These are phyloP conservation scores for Tympanopsis confertula DNA, from an alignment of 2,329 filamentous ascomycete genomes.

Conservation along the genomic window DNA sequence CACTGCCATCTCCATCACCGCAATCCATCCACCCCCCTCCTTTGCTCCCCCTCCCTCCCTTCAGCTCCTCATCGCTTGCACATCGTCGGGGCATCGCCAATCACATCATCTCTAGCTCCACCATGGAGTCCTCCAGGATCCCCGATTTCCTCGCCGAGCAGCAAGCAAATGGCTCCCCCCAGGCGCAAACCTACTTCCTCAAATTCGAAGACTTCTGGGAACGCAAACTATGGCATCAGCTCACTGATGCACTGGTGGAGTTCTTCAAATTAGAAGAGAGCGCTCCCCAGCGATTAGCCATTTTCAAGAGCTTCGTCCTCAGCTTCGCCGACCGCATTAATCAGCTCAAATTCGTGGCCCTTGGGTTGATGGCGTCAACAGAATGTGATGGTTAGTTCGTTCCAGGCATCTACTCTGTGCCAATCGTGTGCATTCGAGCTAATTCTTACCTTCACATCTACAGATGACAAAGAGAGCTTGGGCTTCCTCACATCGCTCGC, in stretches of 20 bases:
- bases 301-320: constrained; percentile 91
- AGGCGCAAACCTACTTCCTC: constrained; percentile 78
- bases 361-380: constrained; percentile 76
- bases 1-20: too few relatives aligned
- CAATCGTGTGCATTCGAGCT: constrained; percentile 12
- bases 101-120: too few relatives aligned
- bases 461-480: constrained; percentile 79
- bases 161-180: constrained; percentile 75
- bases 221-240: constrained; percentile 97
- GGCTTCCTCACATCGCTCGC: constrained; percentile 73
- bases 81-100: too few relatives aligned
- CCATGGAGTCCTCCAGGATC: constrained; percentile 79
- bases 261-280: constrained; percentile 81
- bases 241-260: constrained; percentile 76
- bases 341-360: constrained; percentile 87
- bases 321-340: constrained; percentile 98
- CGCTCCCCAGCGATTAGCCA: constrained; percentile 69
- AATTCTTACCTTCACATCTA: too few relatives aligned
- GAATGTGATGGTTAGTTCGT: constrained; percentile 60
- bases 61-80: too few relatives aligned
- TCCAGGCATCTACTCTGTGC: constrained; percentile 8
- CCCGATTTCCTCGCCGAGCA: constrained; percentile 84
- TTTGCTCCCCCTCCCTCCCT: too few relatives aligned
- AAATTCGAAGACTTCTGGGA: constrained; percentile 96
- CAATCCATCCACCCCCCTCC: too few relatives aligned